A percentile compares a stretch with the other conserved stretches of the same genome.
Evolutionary conservation across 2,329 filamentous ascomycete genomes (phyloP).

Genomic region (Paradendryphiella salina): DNA sequence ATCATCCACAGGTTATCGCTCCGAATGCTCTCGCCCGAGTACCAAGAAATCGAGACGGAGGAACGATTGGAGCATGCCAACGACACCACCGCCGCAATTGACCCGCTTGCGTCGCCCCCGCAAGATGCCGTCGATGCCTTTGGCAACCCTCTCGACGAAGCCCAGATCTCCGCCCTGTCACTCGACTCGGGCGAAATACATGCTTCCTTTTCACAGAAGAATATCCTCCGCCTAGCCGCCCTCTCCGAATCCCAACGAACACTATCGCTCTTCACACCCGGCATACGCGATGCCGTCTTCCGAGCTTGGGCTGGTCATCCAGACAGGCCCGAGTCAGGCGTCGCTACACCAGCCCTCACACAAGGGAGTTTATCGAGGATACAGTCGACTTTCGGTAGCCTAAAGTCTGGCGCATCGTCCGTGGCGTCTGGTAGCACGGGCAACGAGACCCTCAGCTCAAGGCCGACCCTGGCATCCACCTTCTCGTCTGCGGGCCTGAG

Average conservation of each 20-base stretch:
- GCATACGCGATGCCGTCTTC: constrained; percentile 88
- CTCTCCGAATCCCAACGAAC: constrained; percentile 88
- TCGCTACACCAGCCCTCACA: constrained; percentile 48
- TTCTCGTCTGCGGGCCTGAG: constrained; percentile 65
- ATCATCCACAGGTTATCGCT: constrained; percentile 94
- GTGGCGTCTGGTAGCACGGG: constrained; percentile 53
- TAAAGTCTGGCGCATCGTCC: constrained; percentile 53
- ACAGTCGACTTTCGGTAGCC: constrained; percentile 49
- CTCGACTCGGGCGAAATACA: constrained; percentile 82
- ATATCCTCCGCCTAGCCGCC: constrained; percentile 78
- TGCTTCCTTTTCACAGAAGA: constrained; percentile 93
- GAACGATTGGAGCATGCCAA: constrained; percentile 55
- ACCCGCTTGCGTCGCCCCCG: constrained; percentile 80
- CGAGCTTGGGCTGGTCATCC: constrained; percentile 84
- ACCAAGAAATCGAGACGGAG: constrained; percentile 67
- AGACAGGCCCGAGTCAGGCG: constrained; percentile 65
- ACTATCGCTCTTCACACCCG: constrained; percentile 85
- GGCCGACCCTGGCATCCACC: constrained; percentile 65
- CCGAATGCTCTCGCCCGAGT: constrained; percentile 86
- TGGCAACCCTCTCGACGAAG: constrained; percentile 75
- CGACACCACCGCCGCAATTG: constrained; percentile 63
- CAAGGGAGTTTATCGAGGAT: constrained; percentile 52
- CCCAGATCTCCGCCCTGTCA: constrained; percentile 74
- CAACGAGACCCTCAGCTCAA: constrained; percentile 56
- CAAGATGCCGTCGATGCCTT: constrained; percentile 80